Conservation (phyloP, 2,329 filamentous ascomycete species). For the Tolypocladium ovalisporum region DNA sequence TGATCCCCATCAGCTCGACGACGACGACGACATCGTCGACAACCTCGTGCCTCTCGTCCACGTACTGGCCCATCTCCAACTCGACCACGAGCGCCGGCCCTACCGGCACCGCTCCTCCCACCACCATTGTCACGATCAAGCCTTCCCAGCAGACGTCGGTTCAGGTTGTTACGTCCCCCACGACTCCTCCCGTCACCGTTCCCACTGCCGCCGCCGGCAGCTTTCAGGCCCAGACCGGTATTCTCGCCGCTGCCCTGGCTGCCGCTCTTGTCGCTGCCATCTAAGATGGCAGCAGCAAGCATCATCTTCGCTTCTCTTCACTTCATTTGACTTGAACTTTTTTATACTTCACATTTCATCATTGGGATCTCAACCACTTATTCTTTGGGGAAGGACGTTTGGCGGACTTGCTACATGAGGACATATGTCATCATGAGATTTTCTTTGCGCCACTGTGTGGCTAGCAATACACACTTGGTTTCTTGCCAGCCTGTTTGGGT, state of each 20-base stretch:
- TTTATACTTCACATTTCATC: neutral
- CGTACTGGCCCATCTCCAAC: conserved; percentile 21
- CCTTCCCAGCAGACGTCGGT: conserved; percentile 11
- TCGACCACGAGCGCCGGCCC: conserved; percentile 16
- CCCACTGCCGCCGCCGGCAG: conserved; percentile 21
- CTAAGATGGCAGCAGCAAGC: conserved; percentile 8
- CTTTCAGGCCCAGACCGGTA: conserved; percentile 26
- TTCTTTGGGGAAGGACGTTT: conserved; percentile 18
- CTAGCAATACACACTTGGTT: neutral
- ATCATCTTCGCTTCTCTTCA: neutral
- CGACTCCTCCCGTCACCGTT: conserved; percentile 9
- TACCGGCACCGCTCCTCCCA: conserved; percentile 10
- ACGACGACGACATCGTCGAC: conserved; percentile 5
- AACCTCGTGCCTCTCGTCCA: conserved; percentile 8
- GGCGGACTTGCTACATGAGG: conserved; percentile 8
- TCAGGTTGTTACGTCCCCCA: conserved; percentile 5
- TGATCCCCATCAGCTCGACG: neutral
- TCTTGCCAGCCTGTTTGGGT: neutral
- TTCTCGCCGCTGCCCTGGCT: conserved; percentile 25
- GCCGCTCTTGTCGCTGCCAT: conserved; percentile 27
- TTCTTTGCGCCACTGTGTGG: neutral
- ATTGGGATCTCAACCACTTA: neutral
- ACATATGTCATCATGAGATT: conserved; percentile 2
- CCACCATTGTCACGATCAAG: conserved; percentile 12
- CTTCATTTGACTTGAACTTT: neutral